A percentile compares a stretch with the other conserved stretches of the same genome.
Conservation (phyloP, 345 rosid genomes). For the Melaleuca quinquenervia region DNA sequence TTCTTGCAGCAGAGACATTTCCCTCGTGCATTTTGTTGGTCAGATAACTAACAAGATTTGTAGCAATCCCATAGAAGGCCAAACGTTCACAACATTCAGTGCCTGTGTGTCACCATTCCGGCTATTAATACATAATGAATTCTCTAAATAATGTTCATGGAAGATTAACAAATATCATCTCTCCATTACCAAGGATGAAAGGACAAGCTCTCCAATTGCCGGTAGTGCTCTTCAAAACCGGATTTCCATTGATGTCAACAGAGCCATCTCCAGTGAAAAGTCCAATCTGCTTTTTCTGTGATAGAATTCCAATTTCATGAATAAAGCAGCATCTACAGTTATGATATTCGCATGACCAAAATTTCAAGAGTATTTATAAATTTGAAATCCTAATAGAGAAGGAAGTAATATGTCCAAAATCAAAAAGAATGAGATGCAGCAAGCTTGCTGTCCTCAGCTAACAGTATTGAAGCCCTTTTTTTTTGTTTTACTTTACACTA, state of each 20-base stretch:
- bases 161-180: not conserved
- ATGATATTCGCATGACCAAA: not conserved
- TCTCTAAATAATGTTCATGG: not conserved
- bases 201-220: slow-evolving; percentile 98
- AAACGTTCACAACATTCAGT: slow-evolving; percentile 91
- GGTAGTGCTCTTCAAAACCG: slow-evolving; percentile 65
- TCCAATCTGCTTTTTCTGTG: slow-evolving; percentile 24
- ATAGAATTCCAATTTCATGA: not conserved
- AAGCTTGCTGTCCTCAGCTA: not conserved
- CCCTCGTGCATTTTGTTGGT: slow-evolving; percentile 74
- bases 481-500: not conserved
- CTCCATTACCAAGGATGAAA: slow-evolving; percentile 60
- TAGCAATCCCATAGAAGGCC: slow-evolving; percentile 89
- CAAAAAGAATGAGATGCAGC: not conserved
- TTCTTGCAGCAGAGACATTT: slow-evolving; percentile 82
- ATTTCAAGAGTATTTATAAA: not conserved
- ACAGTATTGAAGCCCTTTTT: not conserved
- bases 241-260: slow-evolving; percentile 60
- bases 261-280: slow-evolving; percentile 90
- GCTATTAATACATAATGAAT: not conserved
- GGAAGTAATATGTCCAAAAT: not conserved
- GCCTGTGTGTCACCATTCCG: slow-evolving; percentile 25
- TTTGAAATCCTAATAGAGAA: not conserved
- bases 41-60: slow-evolving; percentile 82
- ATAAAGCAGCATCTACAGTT: not conserved